These are phyloP conservation scores for Clathrus columnatus DNA, from an alignment of 768 basidiomycete species.

Conservation along the genomic window DNA sequence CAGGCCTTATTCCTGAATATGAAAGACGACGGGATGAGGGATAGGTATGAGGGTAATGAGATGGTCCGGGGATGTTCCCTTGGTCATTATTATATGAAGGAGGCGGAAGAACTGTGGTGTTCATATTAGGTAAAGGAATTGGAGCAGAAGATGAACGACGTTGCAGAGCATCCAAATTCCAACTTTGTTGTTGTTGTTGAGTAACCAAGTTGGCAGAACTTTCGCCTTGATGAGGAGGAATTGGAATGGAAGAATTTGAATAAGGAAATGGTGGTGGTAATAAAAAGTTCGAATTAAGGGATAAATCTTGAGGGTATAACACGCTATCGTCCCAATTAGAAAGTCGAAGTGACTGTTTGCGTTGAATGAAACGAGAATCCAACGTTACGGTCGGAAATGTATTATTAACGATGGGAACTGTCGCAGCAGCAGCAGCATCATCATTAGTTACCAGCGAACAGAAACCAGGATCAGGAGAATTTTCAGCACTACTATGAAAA, in stretches of 20 bases:
- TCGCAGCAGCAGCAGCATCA: background rate
- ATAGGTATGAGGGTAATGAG: background rate
- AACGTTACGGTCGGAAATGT: background rate
- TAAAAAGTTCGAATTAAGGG: background rate
- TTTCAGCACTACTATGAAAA: background rate
- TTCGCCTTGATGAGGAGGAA: background rate
- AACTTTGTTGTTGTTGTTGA: no score
- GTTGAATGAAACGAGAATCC: background rate
- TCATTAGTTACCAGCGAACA: background rate
- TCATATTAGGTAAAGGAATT: background rate
- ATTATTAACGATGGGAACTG: background rate
- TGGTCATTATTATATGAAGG: background rate
- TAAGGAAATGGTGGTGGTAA: no score
- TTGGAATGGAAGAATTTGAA: no score
- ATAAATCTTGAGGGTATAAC: background rate
- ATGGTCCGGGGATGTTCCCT: background rate
- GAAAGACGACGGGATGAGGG: background rate
- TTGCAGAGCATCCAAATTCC: background rate
- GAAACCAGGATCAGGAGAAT: background rate
- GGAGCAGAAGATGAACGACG: background rate
- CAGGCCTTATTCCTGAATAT: background rate
- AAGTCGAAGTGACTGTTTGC: background rate
- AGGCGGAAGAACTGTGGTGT: no score
- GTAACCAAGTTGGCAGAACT: no score
- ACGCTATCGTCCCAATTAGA: conserved; percentile 4